A percentile compares a stretch with the other conserved stretches of the same genome.
Evolutionary conservation across 2,329 filamentous ascomycete species (phyloP).

Genomic region (Ceratocystis huliohia): DNA sequence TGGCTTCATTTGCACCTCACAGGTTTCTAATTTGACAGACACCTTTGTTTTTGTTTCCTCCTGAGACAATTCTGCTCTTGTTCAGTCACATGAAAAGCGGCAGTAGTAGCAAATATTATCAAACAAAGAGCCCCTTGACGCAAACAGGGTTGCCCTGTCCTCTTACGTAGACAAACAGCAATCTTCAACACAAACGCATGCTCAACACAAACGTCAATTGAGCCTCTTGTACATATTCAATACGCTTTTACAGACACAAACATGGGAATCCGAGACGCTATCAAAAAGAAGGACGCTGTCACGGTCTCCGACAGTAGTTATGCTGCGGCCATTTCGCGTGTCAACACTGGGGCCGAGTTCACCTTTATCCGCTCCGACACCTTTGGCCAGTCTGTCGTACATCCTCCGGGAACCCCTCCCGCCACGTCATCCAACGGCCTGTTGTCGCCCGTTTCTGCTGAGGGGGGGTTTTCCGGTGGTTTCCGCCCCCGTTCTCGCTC

Average conservation of each 20-base stretch:
- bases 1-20: background rate
- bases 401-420: slow-evolving; percentile 42
- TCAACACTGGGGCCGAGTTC: slow-evolving; percentile 49
- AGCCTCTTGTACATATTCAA: background rate
- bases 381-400: slow-evolving; percentile 62
- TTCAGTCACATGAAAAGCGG: background rate
- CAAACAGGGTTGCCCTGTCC: background rate
- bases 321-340: slow-evolving; percentile 29
- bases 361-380: slow-evolving; percentile 80
- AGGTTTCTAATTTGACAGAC: background rate
- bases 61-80: background rate
- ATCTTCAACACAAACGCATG: background rate
- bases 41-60: background rate
- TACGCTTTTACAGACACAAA: slow-evolving; percentile 15
- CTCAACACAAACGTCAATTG: background rate
- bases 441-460: slow-evolving; percentile 15
- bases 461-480: slow-evolving; percentile 14
- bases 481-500: slow-evolving; percentile 31
- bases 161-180: background rate
- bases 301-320: slow-evolving; percentile 28
- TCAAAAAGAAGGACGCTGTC: slow-evolving; percentile 42
- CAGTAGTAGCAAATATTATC: too few relatives aligned
- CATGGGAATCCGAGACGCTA: slow-evolving; percentile 42
- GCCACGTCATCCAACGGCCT: slow-evolving; percentile 13
- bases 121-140: background rate